Conservation (phyloP, 805 yeast species). For the Sugiyamaella mastotermitis region DNA sequence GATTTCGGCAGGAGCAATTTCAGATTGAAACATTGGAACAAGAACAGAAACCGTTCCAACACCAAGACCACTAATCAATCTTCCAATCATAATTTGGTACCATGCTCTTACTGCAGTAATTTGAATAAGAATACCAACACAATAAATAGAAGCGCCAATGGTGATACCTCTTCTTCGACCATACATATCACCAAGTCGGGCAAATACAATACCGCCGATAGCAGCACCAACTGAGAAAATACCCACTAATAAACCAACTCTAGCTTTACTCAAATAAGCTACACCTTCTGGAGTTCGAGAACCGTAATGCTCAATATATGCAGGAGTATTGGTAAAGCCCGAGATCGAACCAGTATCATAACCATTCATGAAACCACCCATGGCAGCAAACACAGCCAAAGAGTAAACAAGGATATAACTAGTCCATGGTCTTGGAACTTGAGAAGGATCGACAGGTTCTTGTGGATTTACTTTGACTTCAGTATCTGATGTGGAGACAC, state of each 20-base stretch:
- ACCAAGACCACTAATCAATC: conserved; percentile 39
- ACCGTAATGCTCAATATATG: conserved; percentile 45
- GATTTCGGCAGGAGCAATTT: conserved; percentile 72
- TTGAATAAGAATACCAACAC: conserved; percentile 8
- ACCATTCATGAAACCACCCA: conserved; percentile 61
- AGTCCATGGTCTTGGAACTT: too few species aligned
- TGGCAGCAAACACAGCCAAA: conserved; percentile 49
- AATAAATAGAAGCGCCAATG: conserved; percentile 6
- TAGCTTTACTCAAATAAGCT: conserved; percentile 40
- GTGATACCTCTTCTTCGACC: conserved; percentile 9
- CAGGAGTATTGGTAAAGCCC: conserved; percentile 48
- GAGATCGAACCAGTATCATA: conserved; percentile 65
- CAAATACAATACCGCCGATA: conserved; percentile 54
- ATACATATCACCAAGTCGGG: conserved; percentile 36
- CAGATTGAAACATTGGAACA: conserved; percentile 72
- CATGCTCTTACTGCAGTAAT: conserved; percentile 39
- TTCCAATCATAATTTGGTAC: conserved; percentile 48
- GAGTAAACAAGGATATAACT: conserved; percentile 15
- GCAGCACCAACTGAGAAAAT: conserved; percentile 67
- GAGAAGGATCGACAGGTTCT: too few species aligned
- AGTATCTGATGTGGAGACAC: too few species aligned
- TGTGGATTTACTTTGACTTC: too few species aligned
- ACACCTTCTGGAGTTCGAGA: conserved; percentile 29
- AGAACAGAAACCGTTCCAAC: conserved; percentile 27
- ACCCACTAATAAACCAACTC: conserved; percentile 63